These are phyloP conservation scores for Populus nigra DNA, from an alignment of 345 rosid species.

Conservation along the genomic window DNA sequence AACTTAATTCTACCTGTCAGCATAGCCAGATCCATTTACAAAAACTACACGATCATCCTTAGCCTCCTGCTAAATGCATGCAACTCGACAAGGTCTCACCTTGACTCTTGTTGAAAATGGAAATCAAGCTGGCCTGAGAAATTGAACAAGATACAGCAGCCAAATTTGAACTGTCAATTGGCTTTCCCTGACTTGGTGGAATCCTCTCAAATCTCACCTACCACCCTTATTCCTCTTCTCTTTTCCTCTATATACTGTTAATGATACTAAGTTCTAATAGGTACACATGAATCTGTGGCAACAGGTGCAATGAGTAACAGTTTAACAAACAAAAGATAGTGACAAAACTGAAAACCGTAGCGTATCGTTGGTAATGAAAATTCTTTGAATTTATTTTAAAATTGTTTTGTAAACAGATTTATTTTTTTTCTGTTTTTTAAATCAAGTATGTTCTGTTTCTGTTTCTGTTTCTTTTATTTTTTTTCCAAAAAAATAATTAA, in stretches of 20 bases:
- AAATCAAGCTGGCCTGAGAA: no score
- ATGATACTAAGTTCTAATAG: slow-evolving; percentile 6
- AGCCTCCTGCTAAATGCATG: no score
- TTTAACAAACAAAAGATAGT: not conserved
- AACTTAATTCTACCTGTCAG: not conserved
- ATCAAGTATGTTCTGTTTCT: no score
- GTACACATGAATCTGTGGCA: not conserved
- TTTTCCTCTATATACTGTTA: not conserved
- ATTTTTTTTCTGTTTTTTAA: no score
- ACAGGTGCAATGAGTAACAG: not conserved
- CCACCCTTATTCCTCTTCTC: not conserved
- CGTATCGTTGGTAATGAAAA: no score
- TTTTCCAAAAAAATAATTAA: no score
- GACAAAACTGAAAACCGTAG: not conserved
- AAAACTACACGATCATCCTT: no score
- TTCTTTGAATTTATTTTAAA: no score
- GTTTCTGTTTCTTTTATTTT: no score
- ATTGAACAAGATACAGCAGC: not conserved
- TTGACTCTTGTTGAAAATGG: no score
- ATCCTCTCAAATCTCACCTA: not conserved
- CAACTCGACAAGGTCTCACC: no score
- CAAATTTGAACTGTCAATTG: not conserved
- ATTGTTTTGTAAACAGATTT: no score
- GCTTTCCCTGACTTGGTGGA: not conserved
- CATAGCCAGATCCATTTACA: not conserved